These are phyloP conservation scores for Geosmithia putterillii DNA, from an alignment of 2,329 filamentous ascomycete species.

Conservation along the genomic window DNA sequence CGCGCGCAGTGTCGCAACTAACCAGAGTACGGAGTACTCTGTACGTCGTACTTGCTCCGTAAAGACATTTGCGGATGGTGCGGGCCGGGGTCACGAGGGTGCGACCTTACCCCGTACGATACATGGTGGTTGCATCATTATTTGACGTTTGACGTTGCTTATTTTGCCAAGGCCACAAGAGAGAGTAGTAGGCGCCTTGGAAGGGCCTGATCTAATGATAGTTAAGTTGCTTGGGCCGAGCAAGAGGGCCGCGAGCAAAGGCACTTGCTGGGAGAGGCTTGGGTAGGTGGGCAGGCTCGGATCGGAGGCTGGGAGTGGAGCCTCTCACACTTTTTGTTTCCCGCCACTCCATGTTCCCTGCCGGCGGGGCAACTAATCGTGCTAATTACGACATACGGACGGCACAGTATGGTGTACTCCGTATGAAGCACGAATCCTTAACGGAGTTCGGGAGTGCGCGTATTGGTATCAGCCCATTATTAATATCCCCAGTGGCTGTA, in stretches of 20 bases:
- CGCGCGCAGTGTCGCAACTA: background rate
- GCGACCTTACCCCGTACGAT: no score
- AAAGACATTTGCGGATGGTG: background rate
- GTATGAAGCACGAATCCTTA: no score
- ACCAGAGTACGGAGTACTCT: background rate
- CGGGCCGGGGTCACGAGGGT: no score
- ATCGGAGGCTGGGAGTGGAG: background rate
- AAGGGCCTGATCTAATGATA: background rate
- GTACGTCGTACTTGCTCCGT: no score
- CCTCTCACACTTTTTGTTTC: background rate
- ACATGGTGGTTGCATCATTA: background rate
- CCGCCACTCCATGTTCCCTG: background rate
- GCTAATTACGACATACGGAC: background rate
- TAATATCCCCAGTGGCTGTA: no score
- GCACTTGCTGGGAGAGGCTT: no score
- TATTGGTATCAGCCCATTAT: no score
- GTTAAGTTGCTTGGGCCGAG: no score
- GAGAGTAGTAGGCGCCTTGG: background rate
- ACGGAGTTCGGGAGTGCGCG: no score
- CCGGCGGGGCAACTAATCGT: background rate
- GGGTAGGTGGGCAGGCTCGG: background rate
- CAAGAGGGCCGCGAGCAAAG: background rate
- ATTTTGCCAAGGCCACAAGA: background rate
- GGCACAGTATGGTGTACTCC: background rate
- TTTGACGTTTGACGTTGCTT: background rate